Conservation (phyloP, 148 eudicot species). For the Hydrangea macrophylla region DNA sequence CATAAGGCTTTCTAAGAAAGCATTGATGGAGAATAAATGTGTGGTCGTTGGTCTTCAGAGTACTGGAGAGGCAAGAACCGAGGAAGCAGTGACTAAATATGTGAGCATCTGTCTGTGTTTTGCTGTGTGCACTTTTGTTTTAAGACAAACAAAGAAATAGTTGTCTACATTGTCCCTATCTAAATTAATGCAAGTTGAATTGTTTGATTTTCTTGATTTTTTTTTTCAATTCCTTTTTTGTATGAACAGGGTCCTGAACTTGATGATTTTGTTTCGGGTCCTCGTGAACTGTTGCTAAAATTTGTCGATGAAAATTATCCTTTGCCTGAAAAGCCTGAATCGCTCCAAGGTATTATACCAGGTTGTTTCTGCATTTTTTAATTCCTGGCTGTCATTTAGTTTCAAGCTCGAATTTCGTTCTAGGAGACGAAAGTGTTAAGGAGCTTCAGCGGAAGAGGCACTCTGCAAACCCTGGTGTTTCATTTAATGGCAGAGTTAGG, state of each 20-base stretch:
- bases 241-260: constrained; percentile 77
- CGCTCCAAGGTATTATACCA: constrained; percentile 53
- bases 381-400: constrained; percentile 5
- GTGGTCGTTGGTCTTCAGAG: constrained; percentile 97
- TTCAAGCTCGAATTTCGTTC: constrained; percentile 11
- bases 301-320: constrained; percentile 98
- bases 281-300: constrained; percentile 94
- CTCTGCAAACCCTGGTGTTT: constrained; percentile 63
- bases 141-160: background rate
- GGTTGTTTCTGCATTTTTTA: constrained; percentile 10
- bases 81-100: constrained; percentile 94
- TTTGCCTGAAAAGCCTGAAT: constrained; percentile 87
- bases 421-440: constrained; percentile 69
- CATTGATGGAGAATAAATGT: constrained; percentile 65
- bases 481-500: constrained; percentile 80
- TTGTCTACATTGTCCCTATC: background rate
- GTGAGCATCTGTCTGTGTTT: constrained; percentile 33
- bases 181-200: background rate
- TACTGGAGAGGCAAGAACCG: constrained; percentile 98
- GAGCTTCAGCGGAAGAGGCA: constrained; percentile 75
- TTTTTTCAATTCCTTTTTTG: constrained; percentile 1
- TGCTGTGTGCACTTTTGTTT: constrained; percentile 4
- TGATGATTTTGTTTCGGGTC: constrained; percentile 95
- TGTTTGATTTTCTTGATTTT: constrained; percentile 11
- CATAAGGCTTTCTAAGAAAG: constrained; percentile 72